Evolutionary conservation across 2,329 filamentous ascomycete genomes (phyloP).

Genomic region (Lasiodiplodia citricola): DNA sequence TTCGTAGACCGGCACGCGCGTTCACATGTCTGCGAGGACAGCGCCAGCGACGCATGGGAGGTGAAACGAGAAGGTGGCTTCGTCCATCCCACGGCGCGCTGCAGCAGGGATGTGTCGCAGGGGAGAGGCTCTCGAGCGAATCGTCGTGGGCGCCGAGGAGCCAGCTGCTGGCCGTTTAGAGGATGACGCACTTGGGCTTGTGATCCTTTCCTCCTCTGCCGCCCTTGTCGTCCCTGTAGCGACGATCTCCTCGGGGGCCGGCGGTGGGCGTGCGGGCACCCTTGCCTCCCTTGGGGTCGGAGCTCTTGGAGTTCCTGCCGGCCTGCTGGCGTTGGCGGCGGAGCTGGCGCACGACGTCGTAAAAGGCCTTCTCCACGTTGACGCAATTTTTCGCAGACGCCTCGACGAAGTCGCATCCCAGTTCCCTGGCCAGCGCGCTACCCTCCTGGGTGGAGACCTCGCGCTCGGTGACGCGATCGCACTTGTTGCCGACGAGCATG

Average conservation of each 20-base stretch:
- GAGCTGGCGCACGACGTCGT: slow-evolving; percentile 92
- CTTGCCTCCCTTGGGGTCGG: slow-evolving; percentile 25
- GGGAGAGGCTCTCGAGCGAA: slow-evolving; percentile 4
- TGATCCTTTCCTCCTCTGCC: slow-evolving; percentile 26
- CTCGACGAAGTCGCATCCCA: slow-evolving; percentile 96
- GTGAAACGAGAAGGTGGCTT: slow-evolving; percentile 15
- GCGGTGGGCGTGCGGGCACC: slow-evolving; percentile 11
- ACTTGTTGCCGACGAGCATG: slow-evolving; percentile 99
- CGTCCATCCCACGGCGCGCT: slow-evolving; percentile 14
- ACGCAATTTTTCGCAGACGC: slow-evolving; percentile 97
- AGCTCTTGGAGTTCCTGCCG: slow-evolving; percentile 26
- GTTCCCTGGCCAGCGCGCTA: slow-evolving; percentile 84
- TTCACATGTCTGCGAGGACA: slow-evolving; percentile 25
- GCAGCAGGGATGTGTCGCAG: slow-evolving; percentile 24
- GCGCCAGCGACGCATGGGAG: slow-evolving; percentile 15
- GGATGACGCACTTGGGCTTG: slow-evolving; percentile 27
- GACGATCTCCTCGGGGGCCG: slow-evolving; percentile 18
- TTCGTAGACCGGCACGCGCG: slow-evolving; percentile 21
- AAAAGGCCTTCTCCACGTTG: slow-evolving; percentile 98
- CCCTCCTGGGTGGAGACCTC: slow-evolving; percentile 98
- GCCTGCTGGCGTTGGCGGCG: slow-evolving; percentile 74
- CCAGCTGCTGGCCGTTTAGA: slow-evolving; percentile 19
- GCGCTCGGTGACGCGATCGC: slow-evolving; percentile 91
- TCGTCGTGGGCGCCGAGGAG: slow-evolving; percentile 16
- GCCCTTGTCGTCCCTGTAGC: slow-evolving; percentile 25